Percentiles rank a stretch among this genome's conserved stretches.
These are phyloP conservation scores for Pseudogymnoascus sp. DNA, from an alignment of 2,329 filamentous ascomycete genomes.

Conservation along the genomic window DNA sequence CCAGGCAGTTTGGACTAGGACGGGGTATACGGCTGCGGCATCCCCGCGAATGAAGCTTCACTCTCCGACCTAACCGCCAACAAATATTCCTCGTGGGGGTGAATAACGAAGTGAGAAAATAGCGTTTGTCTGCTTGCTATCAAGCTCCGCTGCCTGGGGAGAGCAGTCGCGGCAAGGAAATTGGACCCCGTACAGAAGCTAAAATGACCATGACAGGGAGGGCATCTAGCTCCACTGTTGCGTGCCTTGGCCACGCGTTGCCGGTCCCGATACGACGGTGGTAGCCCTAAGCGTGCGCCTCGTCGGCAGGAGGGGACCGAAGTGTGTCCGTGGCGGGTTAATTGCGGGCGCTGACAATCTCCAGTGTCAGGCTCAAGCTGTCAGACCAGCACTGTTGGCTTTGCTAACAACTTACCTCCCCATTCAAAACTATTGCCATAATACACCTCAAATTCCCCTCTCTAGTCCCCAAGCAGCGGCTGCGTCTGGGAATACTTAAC, in stretches of 20 bases:
- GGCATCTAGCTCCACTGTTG: not conserved
- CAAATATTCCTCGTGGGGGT: not conserved
- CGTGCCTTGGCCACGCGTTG: not conserved
- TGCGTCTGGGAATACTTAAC: not conserved
- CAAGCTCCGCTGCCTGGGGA: not conserved
- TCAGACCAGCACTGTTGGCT: not conserved
- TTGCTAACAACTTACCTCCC: not conserved
- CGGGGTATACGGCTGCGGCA: not conserved
- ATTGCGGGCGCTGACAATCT: not conserved
- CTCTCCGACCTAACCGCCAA: not conserved
- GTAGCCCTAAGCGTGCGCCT: constrained; percentile 6
- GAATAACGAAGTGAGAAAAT: not conserved
- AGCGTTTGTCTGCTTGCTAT: not conserved
- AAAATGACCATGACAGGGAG: not conserved
- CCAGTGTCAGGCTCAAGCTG: not conserved
- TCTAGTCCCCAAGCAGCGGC: not conserved
- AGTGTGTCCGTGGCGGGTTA: not conserved
- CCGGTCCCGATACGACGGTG: not conserved
- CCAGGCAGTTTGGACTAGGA: not conserved
- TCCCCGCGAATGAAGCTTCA: not conserved
- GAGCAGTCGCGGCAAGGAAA: not conserved
- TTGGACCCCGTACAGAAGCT: not conserved
- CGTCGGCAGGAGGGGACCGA: not conserved
- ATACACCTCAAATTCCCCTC: not conserved
- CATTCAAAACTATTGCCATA: not conserved